Evolutionary conservation across 1,284 basidiomycete genomes (phyloP).

Genomic region (Afroboletus lepidellus): DNA sequence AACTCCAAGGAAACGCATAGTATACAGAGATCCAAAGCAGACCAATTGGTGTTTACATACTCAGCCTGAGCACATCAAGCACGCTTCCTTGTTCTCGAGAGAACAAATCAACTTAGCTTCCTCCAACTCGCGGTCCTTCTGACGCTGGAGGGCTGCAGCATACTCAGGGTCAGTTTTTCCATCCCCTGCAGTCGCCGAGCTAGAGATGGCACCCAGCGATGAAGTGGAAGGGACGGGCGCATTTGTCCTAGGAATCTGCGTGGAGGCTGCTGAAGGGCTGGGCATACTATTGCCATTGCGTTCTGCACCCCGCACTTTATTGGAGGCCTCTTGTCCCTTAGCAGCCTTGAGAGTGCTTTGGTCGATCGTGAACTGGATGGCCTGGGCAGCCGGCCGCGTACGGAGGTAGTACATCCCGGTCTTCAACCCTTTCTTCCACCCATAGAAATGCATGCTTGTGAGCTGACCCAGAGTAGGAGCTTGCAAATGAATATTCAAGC

Average conservation of each 20-base stretch:
- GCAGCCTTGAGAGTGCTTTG: conserved; percentile 76
- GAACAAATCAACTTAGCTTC: conserved; percentile 82
- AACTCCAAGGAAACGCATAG: conserved; percentile 1
- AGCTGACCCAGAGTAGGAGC: conserved; percentile 92
- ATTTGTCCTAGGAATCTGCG: conserved; percentile 14
- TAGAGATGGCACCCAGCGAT: conserved; percentile 37
- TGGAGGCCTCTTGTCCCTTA: conserved; percentile 48
- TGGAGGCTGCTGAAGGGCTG: conserved; percentile 38
- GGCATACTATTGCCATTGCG: conserved; percentile 27
- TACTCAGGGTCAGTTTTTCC: conserved; percentile 76
- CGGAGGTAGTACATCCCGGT: conserved; percentile 98
- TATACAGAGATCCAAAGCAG: conserved; percentile 11
- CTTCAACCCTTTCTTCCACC: conserved; percentile 99
- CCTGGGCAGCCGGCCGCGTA: conserved; percentile 91
- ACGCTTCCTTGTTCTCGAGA: conserved; percentile 86
- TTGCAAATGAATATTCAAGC: conserved; percentile 91
- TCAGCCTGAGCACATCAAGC: conserved; percentile 83
- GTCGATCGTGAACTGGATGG: conserved; percentile 98
- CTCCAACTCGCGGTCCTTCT: conserved; percentile 75
- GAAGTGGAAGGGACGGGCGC: conserved; percentile 20
- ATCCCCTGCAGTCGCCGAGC: conserved; percentile 41
- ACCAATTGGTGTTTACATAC: not conserved
- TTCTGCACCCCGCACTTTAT: conserved; percentile 18
- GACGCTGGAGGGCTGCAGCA: conserved; percentile 75
- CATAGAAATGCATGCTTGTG: conserved; percentile 99